phyloP scores from a whole-genome alignment of 202 grass and related monocot species.

The Zizania palustris region DNA sequence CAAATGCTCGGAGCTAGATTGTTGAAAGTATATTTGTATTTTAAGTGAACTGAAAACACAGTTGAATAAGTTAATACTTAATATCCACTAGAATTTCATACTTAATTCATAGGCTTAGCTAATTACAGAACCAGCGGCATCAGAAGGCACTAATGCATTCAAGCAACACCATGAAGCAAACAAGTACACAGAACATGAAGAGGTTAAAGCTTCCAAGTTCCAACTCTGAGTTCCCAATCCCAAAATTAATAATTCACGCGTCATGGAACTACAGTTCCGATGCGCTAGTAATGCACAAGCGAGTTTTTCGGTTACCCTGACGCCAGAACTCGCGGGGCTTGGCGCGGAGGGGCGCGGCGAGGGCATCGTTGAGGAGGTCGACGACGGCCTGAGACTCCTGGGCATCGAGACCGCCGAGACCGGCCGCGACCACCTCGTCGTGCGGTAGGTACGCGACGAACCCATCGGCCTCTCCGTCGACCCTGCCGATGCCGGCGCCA shows the following conservation, averaged over 20 bases:
- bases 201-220: slow-evolving; percentile 1
- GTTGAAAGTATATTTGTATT: too few species aligned
- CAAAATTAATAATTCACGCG: neutral
- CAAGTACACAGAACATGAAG: slow-evolving; percentile 6
- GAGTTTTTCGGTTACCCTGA: slow-evolving; percentile 55
- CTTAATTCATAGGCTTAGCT: neutral
- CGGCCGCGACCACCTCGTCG: slow-evolving; percentile 85
- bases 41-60: neutral
- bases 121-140: neutral
- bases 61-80: neutral
- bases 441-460: slow-evolving; percentile 87
- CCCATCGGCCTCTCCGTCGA: slow-evolving; percentile 26
- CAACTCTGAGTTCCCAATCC: neutral
- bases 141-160: slow-evolving; percentile 28
- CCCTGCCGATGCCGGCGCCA: slow-evolving; percentile 12
- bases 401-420: slow-evolving; percentile 82
- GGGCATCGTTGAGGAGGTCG: slow-evolving; percentile 80
- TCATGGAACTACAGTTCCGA: neutral
- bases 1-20: too few species aligned
- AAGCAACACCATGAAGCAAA: slow-evolving; percentile 20
- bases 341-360: slow-evolving; percentile 62
- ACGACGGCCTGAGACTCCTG: slow-evolving; percentile 89
- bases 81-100: slow-evolving; percentile 9
- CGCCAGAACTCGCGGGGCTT: slow-evolving; percentile 81
- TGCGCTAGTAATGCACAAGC: neutral